Evolutionary conservation across 495 filamentous ascomycete species (phyloP), one percentile per base, ranked within the genome.

Genomic region (Terfezia boudieri): DNA sequence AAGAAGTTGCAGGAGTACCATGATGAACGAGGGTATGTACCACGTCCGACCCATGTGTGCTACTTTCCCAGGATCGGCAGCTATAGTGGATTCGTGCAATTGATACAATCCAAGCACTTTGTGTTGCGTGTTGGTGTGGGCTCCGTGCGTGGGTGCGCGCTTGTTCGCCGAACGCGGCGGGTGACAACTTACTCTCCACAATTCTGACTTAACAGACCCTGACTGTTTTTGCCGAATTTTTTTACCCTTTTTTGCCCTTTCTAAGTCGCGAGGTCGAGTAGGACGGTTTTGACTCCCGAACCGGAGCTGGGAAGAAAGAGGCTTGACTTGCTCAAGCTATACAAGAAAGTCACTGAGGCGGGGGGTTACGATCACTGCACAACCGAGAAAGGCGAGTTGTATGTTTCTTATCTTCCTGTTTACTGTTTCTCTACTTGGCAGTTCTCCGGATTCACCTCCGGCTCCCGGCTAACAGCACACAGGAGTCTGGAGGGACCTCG

Each of bases 291-390:
- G 55, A 82, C 86, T 35, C 73, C 74, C 37, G 78, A 84, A 63
- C 83, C 84, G 17, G 78, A 79, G 65, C 76, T 89, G 57, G 83
- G 82, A 46, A 72, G 69, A 56, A 76, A 77, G 53, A 76, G 77
- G 46, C 74, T 88, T 57, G 81, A 89, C 55, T 70, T 90, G 8
- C 68, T 76, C 57, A 75, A 78, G 53, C 70, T 88, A 22, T 89
- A 80, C 70, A 77, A 82, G 35, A 70, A 72, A 48, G 81, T 89
- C 12, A 71, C 77, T 43, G 71, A 74, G 3, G 74, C 78, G 51
- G 84, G 84, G 48, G 84, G 84, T 53, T 90, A 90, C 64, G 84
- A 90, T 67, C 78, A 77, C 57, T 76, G 86, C 36, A 85, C 80
- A 36, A 78, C 78, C 37, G 82, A 85, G 60, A 85, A 85, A 69